phyloP scores from a whole-genome alignment of 2,329 filamentous ascomycete species.

The Parastagonospora avenae region DNA sequence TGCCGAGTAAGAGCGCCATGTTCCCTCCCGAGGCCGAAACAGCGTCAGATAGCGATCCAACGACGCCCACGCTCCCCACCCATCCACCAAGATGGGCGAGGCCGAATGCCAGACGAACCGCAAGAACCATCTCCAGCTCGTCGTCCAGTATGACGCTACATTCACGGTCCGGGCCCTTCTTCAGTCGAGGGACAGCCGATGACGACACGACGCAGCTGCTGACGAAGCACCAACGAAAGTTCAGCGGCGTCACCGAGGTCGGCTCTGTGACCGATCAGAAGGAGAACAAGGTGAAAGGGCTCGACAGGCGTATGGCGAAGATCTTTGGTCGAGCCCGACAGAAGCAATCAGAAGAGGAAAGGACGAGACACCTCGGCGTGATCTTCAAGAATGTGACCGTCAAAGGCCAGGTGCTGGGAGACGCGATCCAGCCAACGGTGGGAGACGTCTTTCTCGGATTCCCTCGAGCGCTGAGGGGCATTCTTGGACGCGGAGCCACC shows the following conservation, averaged over 20 bases:
- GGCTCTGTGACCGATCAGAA: background rate
- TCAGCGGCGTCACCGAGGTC: background rate
- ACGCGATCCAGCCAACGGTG: conserved; percentile 65
- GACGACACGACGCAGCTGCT: background rate
- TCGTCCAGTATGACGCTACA: background rate
- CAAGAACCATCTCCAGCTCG: background rate
- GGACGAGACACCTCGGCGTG: conserved; percentile 70
- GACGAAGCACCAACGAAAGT: background rate
- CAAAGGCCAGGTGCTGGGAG: conserved; percentile 64
- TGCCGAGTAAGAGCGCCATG: too few species aligned
- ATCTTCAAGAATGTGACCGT: conserved; percentile 70
- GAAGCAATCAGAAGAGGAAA: conserved; percentile 68
- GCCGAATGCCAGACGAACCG: background rate
- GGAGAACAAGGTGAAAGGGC: conserved; percentile 46
- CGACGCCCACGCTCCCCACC: background rate
- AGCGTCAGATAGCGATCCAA: background rate
- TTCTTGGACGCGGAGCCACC: conserved; percentile 50
- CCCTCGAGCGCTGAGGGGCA: conserved; percentile 58
- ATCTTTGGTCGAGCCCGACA: conserved; percentile 72
- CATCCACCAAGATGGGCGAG: background rate
- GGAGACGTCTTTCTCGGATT: conserved; percentile 67
- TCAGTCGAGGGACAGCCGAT: background rate
- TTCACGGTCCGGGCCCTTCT: background rate
- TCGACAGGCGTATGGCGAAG: conserved; percentile 67
- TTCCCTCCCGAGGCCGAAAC: background rate